These are phyloP conservation scores for Penicillium arizonense DNA, from an alignment of 495 filamentous ascomycete genomes.

Conservation along the genomic window DNA sequence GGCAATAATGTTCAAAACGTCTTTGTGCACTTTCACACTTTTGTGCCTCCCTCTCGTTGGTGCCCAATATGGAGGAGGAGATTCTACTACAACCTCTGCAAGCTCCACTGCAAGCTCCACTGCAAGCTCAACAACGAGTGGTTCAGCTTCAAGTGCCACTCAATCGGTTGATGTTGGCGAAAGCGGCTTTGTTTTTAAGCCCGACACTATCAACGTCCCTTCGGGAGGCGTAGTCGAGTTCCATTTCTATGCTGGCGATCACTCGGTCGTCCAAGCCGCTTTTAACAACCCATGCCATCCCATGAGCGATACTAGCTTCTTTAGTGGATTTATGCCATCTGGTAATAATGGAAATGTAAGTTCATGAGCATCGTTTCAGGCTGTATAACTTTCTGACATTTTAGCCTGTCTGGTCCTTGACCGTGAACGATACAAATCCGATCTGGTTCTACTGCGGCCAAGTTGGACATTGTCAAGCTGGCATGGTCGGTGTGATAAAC, in stretches of 20 bases:
- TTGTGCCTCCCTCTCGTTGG: background rate
- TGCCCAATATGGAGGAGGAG: background rate
- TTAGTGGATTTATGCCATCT: constrained; percentile 62
- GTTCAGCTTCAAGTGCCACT: background rate
- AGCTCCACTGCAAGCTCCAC: no score
- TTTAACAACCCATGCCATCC: constrained; percentile 69
- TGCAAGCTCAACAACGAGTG: background rate
- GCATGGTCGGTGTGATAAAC: constrained; percentile 72
- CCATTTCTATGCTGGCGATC: constrained; percentile 65
- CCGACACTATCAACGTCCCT: constrained; percentile 44
- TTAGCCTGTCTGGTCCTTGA: constrained; percentile 54
- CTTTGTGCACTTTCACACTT: background rate
- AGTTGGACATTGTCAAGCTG: constrained; percentile 61
- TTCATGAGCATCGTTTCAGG: background rate
- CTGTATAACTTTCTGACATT: constrained; percentile 13
- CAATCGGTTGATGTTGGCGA: constrained; percentile 28
- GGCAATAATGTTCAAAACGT: background rate
- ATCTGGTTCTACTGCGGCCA: constrained; percentile 70
- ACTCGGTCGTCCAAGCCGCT: constrained; percentile 68
- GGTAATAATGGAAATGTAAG: constrained; percentile 26
- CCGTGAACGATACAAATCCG: constrained; percentile 60
- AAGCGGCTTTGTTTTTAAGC: constrained; percentile 24
- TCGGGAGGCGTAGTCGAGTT: constrained; percentile 68
- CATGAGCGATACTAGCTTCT: constrained; percentile 56
- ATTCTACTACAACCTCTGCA: no score